Conservation (phyloP, 768 basidiomycete species). For the Porphyrellus cyaneotinctus region DNA sequence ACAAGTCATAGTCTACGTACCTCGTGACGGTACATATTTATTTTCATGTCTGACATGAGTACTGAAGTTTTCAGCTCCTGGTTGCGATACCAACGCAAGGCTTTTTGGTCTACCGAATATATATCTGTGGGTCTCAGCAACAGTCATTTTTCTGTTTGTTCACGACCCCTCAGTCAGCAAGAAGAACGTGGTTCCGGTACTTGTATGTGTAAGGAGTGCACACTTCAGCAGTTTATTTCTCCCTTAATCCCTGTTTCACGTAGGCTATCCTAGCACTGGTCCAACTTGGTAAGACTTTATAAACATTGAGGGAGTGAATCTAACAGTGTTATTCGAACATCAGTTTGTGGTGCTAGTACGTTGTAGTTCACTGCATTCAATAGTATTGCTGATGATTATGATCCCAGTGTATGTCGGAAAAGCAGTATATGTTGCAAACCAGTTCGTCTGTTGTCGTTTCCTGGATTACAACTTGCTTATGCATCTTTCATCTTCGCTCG, state of each 20-base stretch:
- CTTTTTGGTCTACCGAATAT: not conserved
- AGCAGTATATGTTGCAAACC: not conserved
- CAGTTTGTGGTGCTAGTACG: not conserved
- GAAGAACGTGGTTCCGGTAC: not conserved
- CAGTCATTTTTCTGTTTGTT: not conserved
- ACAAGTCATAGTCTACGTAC: not conserved
- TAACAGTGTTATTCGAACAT: not conserved
- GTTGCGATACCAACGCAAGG: not conserved
- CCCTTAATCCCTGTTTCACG: not conserved
- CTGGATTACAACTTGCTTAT: not conserved
- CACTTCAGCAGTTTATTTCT: not conserved
- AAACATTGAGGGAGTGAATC: not conserved
- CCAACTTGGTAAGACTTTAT: not conserved
- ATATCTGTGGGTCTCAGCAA: not conserved
- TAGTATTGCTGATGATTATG: not conserved
- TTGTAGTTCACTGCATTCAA: no score
- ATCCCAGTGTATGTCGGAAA: not conserved
- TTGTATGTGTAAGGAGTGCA: not conserved
- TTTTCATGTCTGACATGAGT: not conserved
- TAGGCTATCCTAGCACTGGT: not conserved
- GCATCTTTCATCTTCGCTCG: not conserved
- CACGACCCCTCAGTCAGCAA: not conserved
- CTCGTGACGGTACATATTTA: not conserved
- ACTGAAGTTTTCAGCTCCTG: not conserved
- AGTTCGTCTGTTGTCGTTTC: not conserved